A percentile compares a stretch with the other conserved stretches of the same genome.
phyloP scores from a whole-genome alignment of 306 rosid genomes.

The Mimosa bimucronata region DNA sequence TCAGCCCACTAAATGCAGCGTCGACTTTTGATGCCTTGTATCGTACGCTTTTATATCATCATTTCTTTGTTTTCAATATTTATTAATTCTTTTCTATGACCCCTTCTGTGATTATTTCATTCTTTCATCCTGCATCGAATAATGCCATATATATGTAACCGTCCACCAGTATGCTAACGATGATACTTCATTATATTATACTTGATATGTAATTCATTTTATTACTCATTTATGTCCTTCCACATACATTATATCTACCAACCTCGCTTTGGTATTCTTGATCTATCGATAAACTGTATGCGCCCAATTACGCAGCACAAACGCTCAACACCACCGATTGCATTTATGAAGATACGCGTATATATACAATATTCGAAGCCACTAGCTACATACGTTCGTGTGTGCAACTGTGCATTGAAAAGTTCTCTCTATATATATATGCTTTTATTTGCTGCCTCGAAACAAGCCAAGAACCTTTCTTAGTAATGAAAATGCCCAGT shows the following conservation, averaged over 20 bases:
- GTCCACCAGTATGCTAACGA: neutral
- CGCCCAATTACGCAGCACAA: neutral
- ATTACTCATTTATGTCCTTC: neutral
- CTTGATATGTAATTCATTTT: neutral
- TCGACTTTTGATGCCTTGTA: conserved; percentile 30
- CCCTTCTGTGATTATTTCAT: neutral
- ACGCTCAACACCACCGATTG: no score
- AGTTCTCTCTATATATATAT: no score
- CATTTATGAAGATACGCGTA: neutral
- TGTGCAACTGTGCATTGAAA: neutral
- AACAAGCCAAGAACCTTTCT: neutral
- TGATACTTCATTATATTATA: neutral
- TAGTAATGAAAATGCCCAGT: neutral
- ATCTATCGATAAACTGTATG: neutral
- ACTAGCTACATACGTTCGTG: neutral
- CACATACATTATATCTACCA: neutral
- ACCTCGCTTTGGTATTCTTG: neutral
- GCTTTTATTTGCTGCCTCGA: neutral
- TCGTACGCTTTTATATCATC: neutral
- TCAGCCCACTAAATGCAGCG: conserved; percentile 50
- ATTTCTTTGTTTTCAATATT: neutral
- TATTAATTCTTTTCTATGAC: neutral
- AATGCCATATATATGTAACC: neutral
- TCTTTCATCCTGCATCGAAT: neutral
- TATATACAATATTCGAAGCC: no score